These are phyloP conservation scores for Mallotus japonicus DNA, from an alignment of 441 rosid species.

Conservation along the genomic window DNA sequence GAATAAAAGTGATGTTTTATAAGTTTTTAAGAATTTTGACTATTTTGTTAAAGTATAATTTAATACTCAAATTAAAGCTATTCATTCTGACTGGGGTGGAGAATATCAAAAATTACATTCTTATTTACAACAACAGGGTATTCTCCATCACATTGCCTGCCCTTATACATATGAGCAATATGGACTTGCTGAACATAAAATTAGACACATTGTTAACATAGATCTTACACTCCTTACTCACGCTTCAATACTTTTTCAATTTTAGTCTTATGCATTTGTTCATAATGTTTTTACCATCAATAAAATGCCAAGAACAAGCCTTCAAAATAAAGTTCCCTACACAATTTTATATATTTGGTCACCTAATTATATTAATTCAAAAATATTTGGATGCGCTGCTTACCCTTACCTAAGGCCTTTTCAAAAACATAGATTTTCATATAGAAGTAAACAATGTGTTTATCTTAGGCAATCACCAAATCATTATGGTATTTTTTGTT, in stretches of 20 bases:
- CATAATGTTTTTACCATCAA: no score
- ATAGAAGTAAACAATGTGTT: not conserved
- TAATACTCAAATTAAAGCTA: not conserved
- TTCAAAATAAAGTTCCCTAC: not conserved
- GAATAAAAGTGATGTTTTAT: no score
- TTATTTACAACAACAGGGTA: not conserved
- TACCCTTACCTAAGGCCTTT: not conserved
- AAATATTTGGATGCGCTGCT: not conserved
- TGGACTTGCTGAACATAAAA: not conserved
- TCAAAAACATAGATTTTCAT: no score
- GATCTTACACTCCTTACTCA: not conserved
- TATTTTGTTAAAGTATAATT: no score
- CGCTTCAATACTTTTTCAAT: no score
- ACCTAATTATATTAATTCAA: not conserved
- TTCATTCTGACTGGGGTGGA: not conserved
- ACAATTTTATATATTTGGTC: no score
- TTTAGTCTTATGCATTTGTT: not conserved
- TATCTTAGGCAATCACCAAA: not conserved
- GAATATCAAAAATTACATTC: no score
- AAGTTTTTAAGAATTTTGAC: no score
- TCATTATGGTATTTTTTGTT: not conserved
- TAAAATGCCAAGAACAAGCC: not conserved
- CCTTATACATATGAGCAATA: no score
- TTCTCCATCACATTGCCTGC: not conserved
- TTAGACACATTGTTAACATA: not conserved